Evolutionary conservation across 306 rosid genomes (phyloP).

Genomic region (cucumber (Cucumis sativus)): Cucumber_9930_V3 NC_026657.2:20207001-20207500

Average conservation of each 20-base stretch:
- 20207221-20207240: slow-evolving; percentile 25
- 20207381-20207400: background rate
- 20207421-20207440: background rate
- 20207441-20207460: background rate
- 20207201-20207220: slow-evolving; percentile 57
- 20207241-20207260: background rate
- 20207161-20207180: slow-evolving; percentile 41
- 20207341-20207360: background rate
- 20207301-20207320: background rate
- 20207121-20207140: slow-evolving; percentile 44
- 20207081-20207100: slow-evolving; percentile 46
- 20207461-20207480: background rate
- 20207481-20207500: background rate
- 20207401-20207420: background rate
- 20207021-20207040: slow-evolving; percentile 37
- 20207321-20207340: background rate
- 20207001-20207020: slow-evolving; percentile 43
- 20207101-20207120: slow-evolving; percentile 38
- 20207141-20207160: slow-evolving; percentile 42
- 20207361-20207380: background rate
- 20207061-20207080: slow-evolving; percentile 61
- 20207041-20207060: slow-evolving; percentile 44
- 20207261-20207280: background rate
- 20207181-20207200: slow-evolving; percentile 43
- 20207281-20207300: background rate